Evolutionary conservation across 495 filamentous ascomycete species (phyloP).

Genomic region (Aspergillus affinis): DNA sequence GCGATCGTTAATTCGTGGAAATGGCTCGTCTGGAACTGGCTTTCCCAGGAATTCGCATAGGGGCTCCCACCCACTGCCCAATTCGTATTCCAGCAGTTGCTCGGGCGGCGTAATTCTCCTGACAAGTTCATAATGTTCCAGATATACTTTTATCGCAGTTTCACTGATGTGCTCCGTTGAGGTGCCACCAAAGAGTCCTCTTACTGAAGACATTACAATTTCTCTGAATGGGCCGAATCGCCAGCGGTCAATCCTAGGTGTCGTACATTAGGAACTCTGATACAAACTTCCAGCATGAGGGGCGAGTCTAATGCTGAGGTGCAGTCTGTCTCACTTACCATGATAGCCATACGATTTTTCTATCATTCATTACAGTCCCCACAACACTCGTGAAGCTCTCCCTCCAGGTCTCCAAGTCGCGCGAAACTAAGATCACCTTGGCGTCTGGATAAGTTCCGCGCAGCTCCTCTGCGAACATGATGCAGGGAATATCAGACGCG

Average conservation of each 20-base stretch:
- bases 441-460: constrained; percentile 11
- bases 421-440: constrained; percentile 8
- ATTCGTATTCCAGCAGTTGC: constrained; percentile 40
- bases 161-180: neutral
- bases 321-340: neutral
- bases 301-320: neutral
- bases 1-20: constrained; percentile 14
- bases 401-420: constrained; percentile 9
- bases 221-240: constrained; percentile 1
- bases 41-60: constrained; percentile 35
- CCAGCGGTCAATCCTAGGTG: neutral
- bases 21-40: constrained; percentile 25
- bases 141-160: constrained; percentile 11
- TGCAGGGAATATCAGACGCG: neutral
- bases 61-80: constrained; percentile 39
- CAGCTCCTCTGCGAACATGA: constrained; percentile 11
- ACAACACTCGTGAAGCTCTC: neutral
- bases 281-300: neutral
- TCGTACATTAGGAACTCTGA: neutral
- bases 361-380: constrained; percentile 5
- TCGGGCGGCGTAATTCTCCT: constrained; percentile 37
- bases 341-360: constrained; percentile 5
- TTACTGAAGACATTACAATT: neutral
- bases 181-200: neutral
- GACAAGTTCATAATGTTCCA: constrained; percentile 30